A percentile compares a stretch with the other conserved stretches of the same genome.
phyloP scores from a whole-genome alignment of 2,329 filamentous ascomycete species.

The Lizonia empirigonia region DNA sequence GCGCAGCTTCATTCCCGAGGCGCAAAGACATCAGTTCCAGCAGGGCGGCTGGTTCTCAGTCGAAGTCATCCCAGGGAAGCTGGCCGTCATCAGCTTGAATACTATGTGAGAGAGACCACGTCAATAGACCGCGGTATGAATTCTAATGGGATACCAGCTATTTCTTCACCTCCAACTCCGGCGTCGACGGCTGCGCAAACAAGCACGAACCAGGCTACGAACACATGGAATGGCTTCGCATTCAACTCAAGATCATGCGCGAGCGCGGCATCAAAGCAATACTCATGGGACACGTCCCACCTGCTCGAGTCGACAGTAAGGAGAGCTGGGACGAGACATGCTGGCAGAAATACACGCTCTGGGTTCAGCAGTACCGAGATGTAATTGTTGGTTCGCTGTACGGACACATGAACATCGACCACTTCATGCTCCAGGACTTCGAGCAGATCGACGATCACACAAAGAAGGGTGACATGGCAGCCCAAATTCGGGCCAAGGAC shows the following conservation, averaged over 20 bases:
- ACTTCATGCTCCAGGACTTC: conserved; percentile 91
- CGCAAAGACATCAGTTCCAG: conserved; percentile 87
- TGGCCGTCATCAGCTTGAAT: conserved; percentile 93
- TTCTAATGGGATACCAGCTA: conserved; percentile 57
- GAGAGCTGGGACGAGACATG: conserved; percentile 93
- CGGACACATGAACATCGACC: conserved; percentile 98
- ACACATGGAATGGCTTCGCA: conserved; percentile 93
- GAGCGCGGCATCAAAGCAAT: conserved; percentile 91
- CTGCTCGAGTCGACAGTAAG: conserved; percentile 83
- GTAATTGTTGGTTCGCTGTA: conserved; percentile 80
- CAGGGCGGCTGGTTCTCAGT: conserved; percentile 94
- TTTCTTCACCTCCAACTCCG: conserved; percentile 91
- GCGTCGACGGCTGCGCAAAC: conserved; percentile 84
- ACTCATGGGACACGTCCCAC: conserved; percentile 90
- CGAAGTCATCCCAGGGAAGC: conserved; percentile 83
- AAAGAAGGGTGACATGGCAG: conserved; percentile 50
- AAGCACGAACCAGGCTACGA: conserved; percentile 86
- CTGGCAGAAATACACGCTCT: conserved; percentile 96
- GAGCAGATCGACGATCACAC: conserved; percentile 70
- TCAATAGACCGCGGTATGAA: too few species aligned
- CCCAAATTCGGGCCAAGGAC: conserved; percentile 36
- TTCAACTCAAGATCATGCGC: conserved; percentile 84
- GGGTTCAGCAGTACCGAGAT: conserved; percentile 88
- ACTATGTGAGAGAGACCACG: conserved; percentile 63
- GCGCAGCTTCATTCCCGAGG: conserved; percentile 86